phyloP scores from a whole-genome alignment of 2,329 filamentous ascomycete genomes.

The Claviceps citrina region DNA sequence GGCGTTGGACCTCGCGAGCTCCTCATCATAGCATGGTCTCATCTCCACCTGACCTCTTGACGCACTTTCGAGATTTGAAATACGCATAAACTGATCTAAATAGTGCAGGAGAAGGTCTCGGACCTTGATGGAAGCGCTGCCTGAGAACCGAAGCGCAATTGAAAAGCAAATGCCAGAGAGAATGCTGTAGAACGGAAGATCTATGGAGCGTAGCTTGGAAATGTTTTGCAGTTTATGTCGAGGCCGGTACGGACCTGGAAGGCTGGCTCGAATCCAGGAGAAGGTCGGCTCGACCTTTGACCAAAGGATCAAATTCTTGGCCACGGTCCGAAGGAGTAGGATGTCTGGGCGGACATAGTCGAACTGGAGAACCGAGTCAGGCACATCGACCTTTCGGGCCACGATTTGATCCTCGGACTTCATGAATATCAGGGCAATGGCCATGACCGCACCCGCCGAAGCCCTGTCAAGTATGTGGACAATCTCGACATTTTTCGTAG shows the following conservation, averaged over 20 bases:
- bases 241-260: conserved; percentile 54
- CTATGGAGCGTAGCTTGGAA: conserved; percentile 54
- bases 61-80: conserved; percentile 42
- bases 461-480: conserved; percentile 89
- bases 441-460: conserved; percentile 82
- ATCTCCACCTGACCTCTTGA: conserved; percentile 15
- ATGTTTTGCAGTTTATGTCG: conserved; percentile 45
- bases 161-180: conserved; percentile 76
- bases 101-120: conserved; percentile 73
- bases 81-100: conserved; percentile 71
- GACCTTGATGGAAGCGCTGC: conserved; percentile 52
- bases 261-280: conserved; percentile 58
- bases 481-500: conserved; percentile 77
- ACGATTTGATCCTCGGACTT: conserved; percentile 81
- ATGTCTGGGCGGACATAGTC: conserved; percentile 92
- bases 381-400: conserved; percentile 83
- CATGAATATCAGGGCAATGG: conserved; percentile 86
- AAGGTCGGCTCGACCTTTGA: conserved; percentile 58
- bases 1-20: conserved; percentile 66
- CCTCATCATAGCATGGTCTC: conserved; percentile 56
- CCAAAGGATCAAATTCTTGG: conserved; percentile 89
- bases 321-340: conserved; percentile 74
- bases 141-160: conserved; percentile 58
- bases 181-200: conserved; percentile 88
- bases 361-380: conserved; percentile 78